Base-by-base conservation (phyloP, 371 early-diverging fungal species). In the Mortierella sp. region DNA sequence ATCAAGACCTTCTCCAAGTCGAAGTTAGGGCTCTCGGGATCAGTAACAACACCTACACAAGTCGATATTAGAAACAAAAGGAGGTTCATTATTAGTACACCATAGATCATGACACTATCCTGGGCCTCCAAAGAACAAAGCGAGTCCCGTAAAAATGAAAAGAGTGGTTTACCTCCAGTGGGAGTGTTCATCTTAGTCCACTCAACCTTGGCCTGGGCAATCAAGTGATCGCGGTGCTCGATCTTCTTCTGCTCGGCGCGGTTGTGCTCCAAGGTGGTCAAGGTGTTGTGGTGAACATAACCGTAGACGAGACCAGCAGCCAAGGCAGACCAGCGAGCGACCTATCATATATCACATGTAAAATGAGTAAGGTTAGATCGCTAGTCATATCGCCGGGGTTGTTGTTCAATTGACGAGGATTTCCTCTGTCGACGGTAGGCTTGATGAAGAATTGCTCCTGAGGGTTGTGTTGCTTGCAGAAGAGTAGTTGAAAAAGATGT, bases 321-420 rank as follows among this genome's bases (percentile, higher is more conserved):
- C 86, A 95, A 91, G 76, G 93, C 95, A 81, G 93, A 93, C 94
- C 94, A 95, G 88, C 95, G 95, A 87, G 93, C 94, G 87, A 95
- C 94, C 95, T 94, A 88, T 44, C 55, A 70, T 54, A 41, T 1
- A 70, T 49, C 70, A 70, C 43, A 29, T 68, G 48, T n/a, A 70
- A 51, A 29, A 10, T 38, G 27, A 46, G 24, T 35, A 14, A 49
- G 65, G 55, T 60, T 41, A 48, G 35, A 51, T 63, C 46, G 16
- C n/a, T 32, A 72, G 24, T 68, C 41, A 41, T 68, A 10, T 68
- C 8, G 3, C 3, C 24, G n/a, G 7, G 56, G 6, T 27, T 56
- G 24, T 38, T 4, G 5, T 21, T 14, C 68, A 48, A 72, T 48
- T 35, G 35, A 27, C 41, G 41, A 11, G 12, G 48, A 18, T 11